A percentile compares a stretch with the other conserved stretches of the same genome.
These are phyloP conservation scores for Hura crepitans DNA, from an alignment of 441 rosid species.

Conservation along the genomic window DNA sequence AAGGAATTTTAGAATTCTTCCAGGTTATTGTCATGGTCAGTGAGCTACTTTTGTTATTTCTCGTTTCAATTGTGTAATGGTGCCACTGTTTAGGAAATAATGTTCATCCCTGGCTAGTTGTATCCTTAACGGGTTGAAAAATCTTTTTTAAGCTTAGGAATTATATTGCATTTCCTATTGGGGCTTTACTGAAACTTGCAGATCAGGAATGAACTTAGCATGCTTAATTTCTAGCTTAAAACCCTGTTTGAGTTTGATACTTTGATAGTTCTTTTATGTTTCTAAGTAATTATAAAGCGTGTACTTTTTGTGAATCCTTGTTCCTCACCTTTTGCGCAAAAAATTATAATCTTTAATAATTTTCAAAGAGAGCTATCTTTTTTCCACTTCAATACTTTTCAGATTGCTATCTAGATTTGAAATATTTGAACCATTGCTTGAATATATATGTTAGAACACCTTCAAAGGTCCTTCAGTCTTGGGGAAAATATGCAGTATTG, in stretches of 20 bases:
- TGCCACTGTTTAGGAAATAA: too few relatives aligned
- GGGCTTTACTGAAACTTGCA: not conserved
- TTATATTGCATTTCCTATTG: not conserved
- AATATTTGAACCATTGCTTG: not conserved
- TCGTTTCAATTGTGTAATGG: too few relatives aligned
- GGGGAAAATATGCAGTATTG: too few relatives aligned
- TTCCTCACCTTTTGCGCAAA: too few relatives aligned
- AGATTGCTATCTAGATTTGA: not conserved
- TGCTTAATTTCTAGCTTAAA: not conserved
- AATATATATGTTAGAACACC: not conserved
- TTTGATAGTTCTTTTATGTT: not conserved
- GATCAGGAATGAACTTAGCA: not conserved
- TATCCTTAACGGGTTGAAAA: too few relatives aligned
- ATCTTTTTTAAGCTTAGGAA: too few relatives aligned
- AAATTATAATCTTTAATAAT: not conserved
- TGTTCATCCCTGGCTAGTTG: too few relatives aligned
- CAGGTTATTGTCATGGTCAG: too few relatives aligned
- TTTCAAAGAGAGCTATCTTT: not conserved
- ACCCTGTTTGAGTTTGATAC: not conserved
- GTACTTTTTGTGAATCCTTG: not conserved
- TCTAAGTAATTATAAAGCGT: not conserved
- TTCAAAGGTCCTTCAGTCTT: too few relatives aligned
- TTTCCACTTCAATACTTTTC: not conserved
- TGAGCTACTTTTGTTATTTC: too few relatives aligned
- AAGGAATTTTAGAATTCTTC: too few relatives aligned